Percentiles rank a stretch among this genome's conserved stretches.
Conservation (phyloP, 805 yeast species). For the Ogataea methanolica region DNA sequence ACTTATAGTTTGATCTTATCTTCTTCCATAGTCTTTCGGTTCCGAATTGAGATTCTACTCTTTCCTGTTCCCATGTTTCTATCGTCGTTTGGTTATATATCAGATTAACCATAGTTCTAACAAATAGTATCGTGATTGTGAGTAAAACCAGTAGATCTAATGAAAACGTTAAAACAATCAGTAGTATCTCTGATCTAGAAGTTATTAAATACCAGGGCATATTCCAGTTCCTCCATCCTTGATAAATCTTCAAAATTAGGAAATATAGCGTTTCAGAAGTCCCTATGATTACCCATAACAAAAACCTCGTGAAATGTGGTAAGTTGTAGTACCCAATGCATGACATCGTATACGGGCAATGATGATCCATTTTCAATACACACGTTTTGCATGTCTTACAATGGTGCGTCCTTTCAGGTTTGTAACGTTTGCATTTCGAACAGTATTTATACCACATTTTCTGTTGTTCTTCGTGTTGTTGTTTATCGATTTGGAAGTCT, state of each 20-base stretch:
- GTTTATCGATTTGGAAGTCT: conserved; percentile 33
- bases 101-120: conserved; percentile 57
- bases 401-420: conserved; percentile 85
- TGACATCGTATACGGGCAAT: conserved; percentile 89
- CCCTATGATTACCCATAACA: conserved; percentile 57
- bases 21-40: conserved; percentile 50
- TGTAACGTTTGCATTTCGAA: conserved; percentile 61
- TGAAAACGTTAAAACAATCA: conserved; percentile 52
- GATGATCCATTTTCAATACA: conserved; percentile 90
- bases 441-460: conserved; percentile 62
- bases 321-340: conserved; percentile 79
- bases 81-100: conserved; percentile 78
- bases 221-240: conserved; percentile 44
- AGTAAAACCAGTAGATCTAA: conserved; percentile 54
- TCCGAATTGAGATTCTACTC: conserved; percentile 63
- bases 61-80: conserved; percentile 88
- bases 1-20: conserved; percentile 40
- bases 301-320: conserved; percentile 76
- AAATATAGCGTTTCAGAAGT: conserved; percentile 43
- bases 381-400: conserved; percentile 74
- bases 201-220: conserved; percentile 54
- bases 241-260: conserved; percentile 35
- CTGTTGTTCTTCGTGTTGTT: conserved; percentile 10
- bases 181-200: conserved; percentile 42
- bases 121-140: conserved; percentile 52